Evolutionary conservation across 345 rosid genomes (phyloP).

Genomic region (Pistacia integerrima): DNA sequence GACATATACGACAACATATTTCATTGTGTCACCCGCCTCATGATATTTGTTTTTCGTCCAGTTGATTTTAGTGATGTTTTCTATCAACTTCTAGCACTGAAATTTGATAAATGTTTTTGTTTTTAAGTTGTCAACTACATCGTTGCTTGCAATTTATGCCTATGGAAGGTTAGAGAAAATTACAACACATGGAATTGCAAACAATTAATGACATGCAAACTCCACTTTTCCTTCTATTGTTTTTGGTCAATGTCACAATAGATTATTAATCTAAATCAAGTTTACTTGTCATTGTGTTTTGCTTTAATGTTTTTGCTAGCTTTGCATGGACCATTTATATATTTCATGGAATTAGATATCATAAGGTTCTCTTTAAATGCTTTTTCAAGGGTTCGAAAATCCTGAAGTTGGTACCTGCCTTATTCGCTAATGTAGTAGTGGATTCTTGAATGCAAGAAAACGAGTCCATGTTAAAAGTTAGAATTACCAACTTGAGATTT

Average conservation of each 20-base stretch:
- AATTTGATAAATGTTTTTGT: neutral
- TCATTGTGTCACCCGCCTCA: no score
- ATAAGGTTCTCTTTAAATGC: neutral
- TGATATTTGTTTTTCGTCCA: no score
- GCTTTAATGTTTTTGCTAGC: neutral
- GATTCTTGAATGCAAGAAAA: neutral
- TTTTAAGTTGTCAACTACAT: neutral
- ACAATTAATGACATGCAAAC: neutral
- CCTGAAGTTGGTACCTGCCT: neutral
- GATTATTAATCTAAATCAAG: neutral
- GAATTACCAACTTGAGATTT: neutral
- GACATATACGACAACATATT: no score
- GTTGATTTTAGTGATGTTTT: no score
- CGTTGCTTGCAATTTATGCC: neutral
- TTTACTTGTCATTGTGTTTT: neutral
- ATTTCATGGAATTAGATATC: neutral
- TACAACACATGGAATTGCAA: neutral
- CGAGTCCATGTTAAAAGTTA: neutral
- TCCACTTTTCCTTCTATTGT: neutral
- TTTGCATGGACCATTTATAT: neutral
- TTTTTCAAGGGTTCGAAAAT: neutral
- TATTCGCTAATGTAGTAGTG: neutral
- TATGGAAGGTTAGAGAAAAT: neutral
- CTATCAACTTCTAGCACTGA: neutral
- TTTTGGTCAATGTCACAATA: neutral